Evolutionary conservation across 495 filamentous ascomycete genomes (phyloP), one percentile per base, ranked within the genome.

Genomic region (Penicillium atrosanguineum): DNA sequence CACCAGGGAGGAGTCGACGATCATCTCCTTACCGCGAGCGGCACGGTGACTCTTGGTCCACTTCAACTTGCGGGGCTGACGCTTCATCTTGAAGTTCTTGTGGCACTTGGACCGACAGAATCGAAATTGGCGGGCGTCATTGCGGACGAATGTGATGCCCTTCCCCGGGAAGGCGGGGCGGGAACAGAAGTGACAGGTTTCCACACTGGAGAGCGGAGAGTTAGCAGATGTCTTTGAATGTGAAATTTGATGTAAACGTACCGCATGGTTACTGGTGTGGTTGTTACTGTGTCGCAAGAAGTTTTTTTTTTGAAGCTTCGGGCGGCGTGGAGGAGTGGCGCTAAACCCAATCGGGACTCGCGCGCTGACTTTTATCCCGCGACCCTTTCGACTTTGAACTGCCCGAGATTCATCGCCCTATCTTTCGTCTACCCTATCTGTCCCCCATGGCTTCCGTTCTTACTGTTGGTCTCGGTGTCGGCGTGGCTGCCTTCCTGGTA

Each of bases 41-140:
- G 88, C 86, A 71, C 90, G 87, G 58, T 71, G 63, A 46, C 68
- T 71, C 79, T 91, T 91, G 46, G 90, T 95, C 90, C 90, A 95
- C 71, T 88, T 89, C 65, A 95, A 79, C 72, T 87, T 86, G 62
- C 85, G 77, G n/a, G 85, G 84, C 61, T 87, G 86, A 59, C 94
- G 85, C 85, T 97, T 96, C 90, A 95, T 96, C 77, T 96, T 96
- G 84, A 97, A 96, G 79, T 95, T 95, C 77, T 91, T 90, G 74
- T 95, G 90, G 79, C 92, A 96, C 80, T 96, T 97, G 54, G 79
- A 85, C 40, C 90, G 80, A 79, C 90, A 95, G 81, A 85, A 85
- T 43, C 70, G 61, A 56, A 73, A 75, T 54, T 77, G 73, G 63
- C 79, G 79, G 59, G 88, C 89, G 70, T 95, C 90, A 67, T 91